These are phyloP conservation scores for Populus simonii DNA, from an alignment of 345 rosid species.

Conservation along the genomic window DNA sequence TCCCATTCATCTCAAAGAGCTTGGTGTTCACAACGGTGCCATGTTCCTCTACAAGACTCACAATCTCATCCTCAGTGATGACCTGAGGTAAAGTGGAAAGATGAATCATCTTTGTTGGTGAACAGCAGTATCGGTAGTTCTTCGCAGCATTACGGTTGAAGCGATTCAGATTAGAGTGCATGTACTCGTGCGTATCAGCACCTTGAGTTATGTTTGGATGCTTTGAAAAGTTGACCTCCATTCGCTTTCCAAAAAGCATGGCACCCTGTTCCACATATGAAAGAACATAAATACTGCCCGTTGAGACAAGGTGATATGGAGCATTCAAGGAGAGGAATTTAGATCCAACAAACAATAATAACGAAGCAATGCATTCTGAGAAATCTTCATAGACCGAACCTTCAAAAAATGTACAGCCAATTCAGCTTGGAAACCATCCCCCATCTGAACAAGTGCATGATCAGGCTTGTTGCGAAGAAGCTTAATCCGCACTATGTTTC, in stretches of 20 bases:
- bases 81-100: constrained; percentile 88
- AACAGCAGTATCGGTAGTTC: constrained; percentile 96
- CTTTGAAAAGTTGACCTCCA: constrained; percentile 96
- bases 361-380: neutral
- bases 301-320: neutral
- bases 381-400: constrained; percentile 38
- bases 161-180: constrained; percentile 83
- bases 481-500: constrained; percentile 90
- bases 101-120: constrained; percentile 96
- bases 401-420: constrained; percentile 93
- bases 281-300: neutral
- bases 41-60: constrained; percentile 69
- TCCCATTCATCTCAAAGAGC: constrained; percentile 91
- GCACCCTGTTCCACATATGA: constrained; percentile 56
- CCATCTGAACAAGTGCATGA: constrained; percentile 98
- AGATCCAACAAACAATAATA: neutral
- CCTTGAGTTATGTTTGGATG: constrained; percentile 87
- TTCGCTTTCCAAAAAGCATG: constrained; percentile 76
- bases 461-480: constrained; percentile 95
- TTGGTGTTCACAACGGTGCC: constrained; percentile 63
- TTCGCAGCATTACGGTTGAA: constrained; percentile 95
- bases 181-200: constrained; percentile 74
- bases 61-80: constrained; percentile 75
- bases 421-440: constrained; percentile 96
- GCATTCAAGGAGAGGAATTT: neutral